Evolutionary conservation across 305 asterid species (phyloP), one percentile per base, ranked within the genome.

Genomic region (Solanum hybrid): DNA sequence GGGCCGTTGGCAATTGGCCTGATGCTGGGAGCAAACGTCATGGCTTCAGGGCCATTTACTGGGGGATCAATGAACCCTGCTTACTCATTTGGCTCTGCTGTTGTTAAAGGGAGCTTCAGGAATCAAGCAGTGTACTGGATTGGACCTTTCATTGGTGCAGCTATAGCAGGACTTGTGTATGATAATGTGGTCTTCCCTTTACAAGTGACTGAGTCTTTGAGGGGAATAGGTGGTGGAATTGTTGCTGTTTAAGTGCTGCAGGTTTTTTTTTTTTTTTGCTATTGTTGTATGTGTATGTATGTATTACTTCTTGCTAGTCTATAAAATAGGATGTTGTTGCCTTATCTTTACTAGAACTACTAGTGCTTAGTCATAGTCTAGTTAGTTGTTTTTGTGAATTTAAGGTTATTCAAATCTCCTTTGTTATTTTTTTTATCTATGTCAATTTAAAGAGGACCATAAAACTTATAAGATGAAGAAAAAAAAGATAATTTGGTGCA

Each of bases 61-160:
- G 99, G 99, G 0, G 99, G 99, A 79, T 95, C 97, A 2, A 95
- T 95, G 99, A 97, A 97, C 88, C 99, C 99, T 8, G 98, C 99
- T 0, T 92, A 79, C 88, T 91, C 99, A 2, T 97, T 97, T 24
- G 99, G 98, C 0, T 93, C 95, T 3, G 96, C 96, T 1, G 64
- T 95, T 2, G 88, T 94, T 0, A 95, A 97, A 45, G 98, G 98
- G 42, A 93, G 91, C 87, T 97, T 96, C 92, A 93, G 89, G 93
- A 95, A 96, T 56, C 98, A 97, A 3, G 98, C 97, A 27, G 96
- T 92, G 35, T 96, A 95, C 35, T 97, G 99, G 99, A 88, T 96
- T 22, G 99, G 99, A 6, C 99, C 99, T 1, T 81, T 97, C 90
- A 89, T 95, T 7, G 99, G 99, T n/a, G 98, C 94, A 24, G 97